Evolutionary conservation across 306 rosid species (phyloP), one percentile per base, ranked within the genome.

Genomic region (Corylus americana): DNA sequence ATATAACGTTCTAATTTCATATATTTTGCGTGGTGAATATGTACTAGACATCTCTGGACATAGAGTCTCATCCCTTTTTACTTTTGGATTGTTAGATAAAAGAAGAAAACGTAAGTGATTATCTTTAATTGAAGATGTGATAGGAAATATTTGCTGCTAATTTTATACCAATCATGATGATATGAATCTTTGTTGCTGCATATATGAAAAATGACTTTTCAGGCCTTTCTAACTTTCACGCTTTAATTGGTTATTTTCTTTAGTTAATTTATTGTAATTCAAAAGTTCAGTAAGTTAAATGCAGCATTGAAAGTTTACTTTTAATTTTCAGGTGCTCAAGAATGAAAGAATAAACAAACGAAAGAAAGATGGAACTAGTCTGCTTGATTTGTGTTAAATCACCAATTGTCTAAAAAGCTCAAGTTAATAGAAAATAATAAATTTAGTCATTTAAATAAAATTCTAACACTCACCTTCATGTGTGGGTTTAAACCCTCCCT

Each of bases 81-180:
- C 12, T 17, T 35, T 66, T 66, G 71, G 13, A 66, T 66, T n/a
- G 71, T 37, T 35, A 35, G 13, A 63, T 8, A 9, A 13, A 29
- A 27, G 20, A 63, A 37, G 44, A 66, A 53, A 53, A 67, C 14
- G 14, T 54, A 20, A 54, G 12, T 20, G 45, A 3, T 39, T 31
- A 47, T 62, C n/a, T 51, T 11, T 67, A 48, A 39, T 20, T 50
- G 14, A 22, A 55, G 77, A 74, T 18, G 55, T 74, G 42, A 74
- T 17, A 45, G 35, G 70, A 59, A 22, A 63, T 55, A 74, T 57
- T 57, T 74, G 50, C 49, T 29, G 8, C 55, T 55, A 55, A 35
- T 44, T 12, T 25, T 67, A 59, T 66, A 27, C 45, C 25, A 37
- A 45, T 37, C 4, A 42, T 5, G 45, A 42, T 17, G 77, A 55